phyloP scores from a whole-genome alignment of 2,329 filamentous ascomycete genomes.

The Fusarium lyarnte region DNA sequence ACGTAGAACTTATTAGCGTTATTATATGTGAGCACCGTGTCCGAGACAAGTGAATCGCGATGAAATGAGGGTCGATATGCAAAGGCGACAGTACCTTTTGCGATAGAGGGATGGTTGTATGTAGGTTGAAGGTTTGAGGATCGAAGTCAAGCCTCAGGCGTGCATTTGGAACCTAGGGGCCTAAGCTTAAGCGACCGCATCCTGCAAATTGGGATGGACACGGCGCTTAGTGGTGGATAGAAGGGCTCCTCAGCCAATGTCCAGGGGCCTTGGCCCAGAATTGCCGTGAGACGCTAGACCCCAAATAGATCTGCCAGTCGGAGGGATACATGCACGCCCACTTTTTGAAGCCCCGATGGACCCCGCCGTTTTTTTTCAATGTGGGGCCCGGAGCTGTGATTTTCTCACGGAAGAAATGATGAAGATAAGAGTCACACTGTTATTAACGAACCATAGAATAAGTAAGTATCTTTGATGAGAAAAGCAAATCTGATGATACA shows the following conservation, averaged over 20 bases:
- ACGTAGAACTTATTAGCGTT: slow-evolving; percentile 8
- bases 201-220: slow-evolving; percentile 36
- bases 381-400: slow-evolving; percentile 35
- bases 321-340: slow-evolving; percentile 34
- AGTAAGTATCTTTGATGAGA: background rate
- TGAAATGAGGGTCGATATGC: slow-evolving; percentile 15
- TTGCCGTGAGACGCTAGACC: slow-evolving; percentile 37
- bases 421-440: slow-evolving; percentile 15
- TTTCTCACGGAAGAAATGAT: slow-evolving; percentile 28
- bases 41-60: background rate
- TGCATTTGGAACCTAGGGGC: slow-evolving; percentile 12
- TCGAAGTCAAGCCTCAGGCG: slow-evolving; percentile 24
- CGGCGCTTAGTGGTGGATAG: slow-evolving; percentile 29
- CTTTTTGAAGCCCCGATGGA: slow-evolving; percentile 4
- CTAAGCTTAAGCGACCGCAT: slow-evolving; percentile 18
- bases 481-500: background rate
- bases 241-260: background rate
- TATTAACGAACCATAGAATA: background rate
- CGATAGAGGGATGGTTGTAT: slow-evolving; percentile 20
- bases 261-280: slow-evolving; percentile 11
- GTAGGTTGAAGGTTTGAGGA: slow-evolving; percentile 34
- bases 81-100: slow-evolving; percentile 28
- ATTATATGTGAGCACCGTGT: background rate
- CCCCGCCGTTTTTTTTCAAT: slow-evolving; percentile 23
- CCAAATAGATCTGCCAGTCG: background rate